Conservation (phyloP, 441 rosid species). For the Theobroma grandiflorum region DNA sequence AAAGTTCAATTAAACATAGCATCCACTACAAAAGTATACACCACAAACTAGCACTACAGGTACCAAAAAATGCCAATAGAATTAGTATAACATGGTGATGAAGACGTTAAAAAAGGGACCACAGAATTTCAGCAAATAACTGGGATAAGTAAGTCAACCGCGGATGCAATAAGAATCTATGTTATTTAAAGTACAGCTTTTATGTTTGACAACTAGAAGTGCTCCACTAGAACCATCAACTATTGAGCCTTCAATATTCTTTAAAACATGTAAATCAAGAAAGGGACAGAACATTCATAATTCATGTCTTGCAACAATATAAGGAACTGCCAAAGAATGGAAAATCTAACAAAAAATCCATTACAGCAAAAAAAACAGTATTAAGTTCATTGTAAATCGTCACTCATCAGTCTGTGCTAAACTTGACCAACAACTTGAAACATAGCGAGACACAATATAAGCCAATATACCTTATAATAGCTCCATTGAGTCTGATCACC, state of each 20-base stretch:
- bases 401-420: not conserved
- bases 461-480: slow-evolving; percentile 61
- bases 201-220: not conserved
- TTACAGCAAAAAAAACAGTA: not conserved
- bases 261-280: not conserved
- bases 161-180: not conserved
- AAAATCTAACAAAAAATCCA: not conserved
- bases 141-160: not conserved
- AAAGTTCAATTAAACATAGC: not conserved
- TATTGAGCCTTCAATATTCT: not conserved
- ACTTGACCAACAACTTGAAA: not conserved
- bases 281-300: not conserved
- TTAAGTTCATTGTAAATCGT: not conserved
- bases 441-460: not conserved
- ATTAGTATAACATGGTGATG: not conserved
- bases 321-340: not conserved
- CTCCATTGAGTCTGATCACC: slow-evolving; percentile 58
- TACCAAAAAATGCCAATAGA: not conserved
- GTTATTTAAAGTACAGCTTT: not conserved
- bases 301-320: not conserved
- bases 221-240: not conserved
- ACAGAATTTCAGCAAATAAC: not conserved
- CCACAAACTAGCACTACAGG: not conserved
- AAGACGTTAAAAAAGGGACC: not conserved
- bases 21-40: not conserved